These are phyloP conservation scores for Fomitiporia mediterranea DNA, from an alignment of 1,284 basidiomycete genomes.

Conservation along the genomic window DNA sequence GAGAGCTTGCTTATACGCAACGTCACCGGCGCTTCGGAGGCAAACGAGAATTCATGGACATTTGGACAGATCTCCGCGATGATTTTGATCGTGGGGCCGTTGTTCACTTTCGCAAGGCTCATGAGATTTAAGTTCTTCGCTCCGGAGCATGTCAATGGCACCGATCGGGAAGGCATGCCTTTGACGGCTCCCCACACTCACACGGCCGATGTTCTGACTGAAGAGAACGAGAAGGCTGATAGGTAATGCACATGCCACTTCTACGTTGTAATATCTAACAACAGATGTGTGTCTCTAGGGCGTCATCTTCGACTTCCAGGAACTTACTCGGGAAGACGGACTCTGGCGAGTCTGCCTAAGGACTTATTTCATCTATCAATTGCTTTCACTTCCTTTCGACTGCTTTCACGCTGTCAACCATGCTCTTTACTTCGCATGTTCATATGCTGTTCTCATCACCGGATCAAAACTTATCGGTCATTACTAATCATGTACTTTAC, in stretches of 20 bases:
- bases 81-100: slow-evolving; percentile 16
- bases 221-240: background rate
- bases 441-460: no score
- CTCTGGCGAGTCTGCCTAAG: background rate
- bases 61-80: slow-evolving; percentile 19
- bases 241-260: background rate
- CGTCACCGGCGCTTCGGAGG: background rate
- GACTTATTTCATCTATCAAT: no score
- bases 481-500: no score
- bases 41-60: slow-evolving; percentile 15
- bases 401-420: no score
- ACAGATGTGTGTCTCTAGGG: background rate
- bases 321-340: background rate
- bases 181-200: background rate
- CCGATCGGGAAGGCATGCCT: slow-evolving; percentile 11
- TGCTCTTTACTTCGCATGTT: no score
- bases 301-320: background rate
- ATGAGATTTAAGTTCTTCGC: slow-evolving; percentile 6
- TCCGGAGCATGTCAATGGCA: background rate
- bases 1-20: slow-evolving; percentile 15
- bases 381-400: no score
- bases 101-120: slow-evolving; percentile 14
- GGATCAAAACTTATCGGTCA: no score
- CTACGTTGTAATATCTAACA: background rate
- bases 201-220: background rate